Evolutionary conservation across 2,329 filamentous ascomycete genomes (phyloP).

Genomic region (Chalaropsis ovoidea): DNA sequence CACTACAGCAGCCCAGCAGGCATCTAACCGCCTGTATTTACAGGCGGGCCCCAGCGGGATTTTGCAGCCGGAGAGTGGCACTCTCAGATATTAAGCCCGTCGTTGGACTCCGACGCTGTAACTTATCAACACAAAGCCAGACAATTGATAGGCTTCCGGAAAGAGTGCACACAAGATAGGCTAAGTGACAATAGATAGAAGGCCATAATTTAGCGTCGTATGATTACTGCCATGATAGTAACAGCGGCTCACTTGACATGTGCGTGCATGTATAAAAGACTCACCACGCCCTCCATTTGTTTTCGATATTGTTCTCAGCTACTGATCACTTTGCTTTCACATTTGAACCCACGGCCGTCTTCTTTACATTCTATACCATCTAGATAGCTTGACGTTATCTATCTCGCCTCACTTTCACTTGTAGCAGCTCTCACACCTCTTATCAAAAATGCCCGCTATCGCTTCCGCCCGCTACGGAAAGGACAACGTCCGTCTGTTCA

Average conservation of each 20-base stretch:
- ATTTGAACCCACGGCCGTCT: background rate
- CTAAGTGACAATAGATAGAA: background rate
- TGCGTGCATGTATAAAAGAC: background rate
- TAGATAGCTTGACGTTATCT: background rate
- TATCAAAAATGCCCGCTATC: constrained; percentile 43
- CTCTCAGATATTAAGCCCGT: background rate
- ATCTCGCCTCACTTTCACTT: background rate
- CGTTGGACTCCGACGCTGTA: constrained; percentile 6
- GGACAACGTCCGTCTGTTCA: constrained; percentile 97
- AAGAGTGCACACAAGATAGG: background rate
- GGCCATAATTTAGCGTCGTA: background rate
- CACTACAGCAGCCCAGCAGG: background rate
- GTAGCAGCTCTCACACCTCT: background rate
- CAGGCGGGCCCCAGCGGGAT: background rate
- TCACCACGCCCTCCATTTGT: background rate
- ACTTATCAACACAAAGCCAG: background rate
- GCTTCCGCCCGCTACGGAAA: constrained; percentile 71
- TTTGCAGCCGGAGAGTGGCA: background rate
- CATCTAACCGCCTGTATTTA: background rate
- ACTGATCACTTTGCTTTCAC: background rate
- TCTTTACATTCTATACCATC: background rate
- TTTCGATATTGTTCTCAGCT: background rate
- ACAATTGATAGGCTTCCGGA: background rate
- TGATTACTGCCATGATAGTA: background rate
- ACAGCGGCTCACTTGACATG: background rate